Conservation (phyloP, 495 filamentous ascomycete genomes). For the Podospora fimiseda region DNA sequence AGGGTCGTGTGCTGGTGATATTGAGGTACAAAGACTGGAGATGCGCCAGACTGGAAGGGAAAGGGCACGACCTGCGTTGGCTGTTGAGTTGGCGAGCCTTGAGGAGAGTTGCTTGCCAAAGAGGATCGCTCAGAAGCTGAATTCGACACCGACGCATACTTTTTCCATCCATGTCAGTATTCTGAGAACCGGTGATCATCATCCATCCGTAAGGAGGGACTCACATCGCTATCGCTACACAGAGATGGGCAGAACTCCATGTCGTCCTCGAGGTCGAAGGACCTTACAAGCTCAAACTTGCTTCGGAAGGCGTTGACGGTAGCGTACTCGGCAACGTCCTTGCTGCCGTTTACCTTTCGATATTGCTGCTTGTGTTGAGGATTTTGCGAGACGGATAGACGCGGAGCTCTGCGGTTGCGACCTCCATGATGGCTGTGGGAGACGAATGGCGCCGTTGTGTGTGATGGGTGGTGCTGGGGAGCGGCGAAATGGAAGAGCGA, state of each 20-base stretch:
- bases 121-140: slow-evolving; percentile 92
- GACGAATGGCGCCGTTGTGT: slow-evolving; percentile 44
- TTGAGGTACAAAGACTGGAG: slow-evolving; percentile 62
- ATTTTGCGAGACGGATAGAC: slow-evolving; percentile 72
- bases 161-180: slow-evolving; percentile 18
- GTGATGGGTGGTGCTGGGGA: slow-evolving; percentile 56
- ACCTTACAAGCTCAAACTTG: slow-evolving; percentile 84
- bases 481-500: slow-evolving; percentile 67
- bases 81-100: slow-evolving; percentile 70
- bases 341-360: slow-evolving; percentile 74
- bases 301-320: slow-evolving; percentile 69
- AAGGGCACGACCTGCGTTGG: slow-evolving; percentile 68
- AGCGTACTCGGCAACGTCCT: slow-evolving; percentile 76
- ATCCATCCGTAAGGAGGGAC: slow-evolving; percentile 32
- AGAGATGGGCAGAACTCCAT: slow-evolving; percentile 92
- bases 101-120: slow-evolving; percentile 87
- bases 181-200: not conserved
- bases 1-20: slow-evolving; percentile 51
- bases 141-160: slow-evolving; percentile 81
- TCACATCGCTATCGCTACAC: slow-evolving; percentile 93
- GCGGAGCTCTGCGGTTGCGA: slow-evolving; percentile 80
- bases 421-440: slow-evolving; percentile 74
- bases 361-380: slow-evolving; percentile 72
- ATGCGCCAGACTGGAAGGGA: slow-evolving; percentile 71
- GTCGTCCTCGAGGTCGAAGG: slow-evolving; percentile 96